Evolutionary conservation across 352 stramenopile genomes (phyloP), one percentile per base, ranked within the genome.

Genomic region (Phytopythium delawarense): DNA sequence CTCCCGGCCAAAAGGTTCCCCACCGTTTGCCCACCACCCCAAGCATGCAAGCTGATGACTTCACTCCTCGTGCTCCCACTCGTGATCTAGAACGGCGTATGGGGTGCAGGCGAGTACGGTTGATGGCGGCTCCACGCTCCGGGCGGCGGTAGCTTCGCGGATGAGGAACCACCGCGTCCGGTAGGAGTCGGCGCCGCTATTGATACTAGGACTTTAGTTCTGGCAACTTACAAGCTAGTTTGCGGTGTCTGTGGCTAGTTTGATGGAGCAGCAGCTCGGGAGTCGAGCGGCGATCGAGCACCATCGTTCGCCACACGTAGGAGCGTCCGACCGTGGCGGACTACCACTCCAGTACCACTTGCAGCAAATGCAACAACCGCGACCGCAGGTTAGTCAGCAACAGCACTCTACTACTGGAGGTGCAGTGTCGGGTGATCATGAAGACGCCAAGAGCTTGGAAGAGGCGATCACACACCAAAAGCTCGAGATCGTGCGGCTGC

Each of bases 231-330:
- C 39, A 18, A 7, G 2, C 13, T 55, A 16, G 30, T 28, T 12
- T 1, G 11, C 8, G 1, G 11, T 45, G 15, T 52, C 7, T 62
- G 39, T 45, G 42, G 9, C 4, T 55, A 94, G 85, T 18, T 65
- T 94, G 28, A 92, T 94, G 81, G 83, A 94, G 50, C 85, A 92
- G 49, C 86, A 94, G 49, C 79, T 88, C 35, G 81, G 81, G 5
- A 71, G 65, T 30, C 67, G 80, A 46, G 69, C 61, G 18, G 64
- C 74, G 20, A 52, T 82, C 1, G 73, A 89, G 45, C 62, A 71
- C 13, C 57, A 71, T 8, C 49, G 71, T 25, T 64, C 57, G 5
- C 18, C 46, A 11, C 46, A 52, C 11, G 23, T n/a, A 7, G 46
- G 46, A 11, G 12, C 48, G n/a, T 28, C 12, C 23, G 13, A 21